Evolutionary conservation across 352 stramenopile genomes (phyloP).

Genomic region (Pythium volutum): DNA sequence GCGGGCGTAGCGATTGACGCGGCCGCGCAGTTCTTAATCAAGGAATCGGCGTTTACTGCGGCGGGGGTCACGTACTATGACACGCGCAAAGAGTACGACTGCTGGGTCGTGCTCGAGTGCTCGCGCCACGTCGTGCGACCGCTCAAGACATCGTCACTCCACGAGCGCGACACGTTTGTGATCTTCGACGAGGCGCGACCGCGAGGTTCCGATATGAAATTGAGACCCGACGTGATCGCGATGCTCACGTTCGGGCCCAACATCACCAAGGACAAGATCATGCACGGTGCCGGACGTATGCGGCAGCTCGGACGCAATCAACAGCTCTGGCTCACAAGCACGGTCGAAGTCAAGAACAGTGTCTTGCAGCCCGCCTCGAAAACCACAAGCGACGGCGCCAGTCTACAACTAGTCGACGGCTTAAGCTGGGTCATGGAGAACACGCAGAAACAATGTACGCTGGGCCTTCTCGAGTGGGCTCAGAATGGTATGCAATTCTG

Average conservation of each 20-base stretch:
- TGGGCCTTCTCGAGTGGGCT: slow-evolving; percentile 76
- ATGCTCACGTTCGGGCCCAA: slow-evolving; percentile 82
- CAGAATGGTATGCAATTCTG: slow-evolving; percentile 69
- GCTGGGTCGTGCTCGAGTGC: slow-evolving; percentile 83
- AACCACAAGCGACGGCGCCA: not conserved
- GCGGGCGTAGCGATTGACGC: slow-evolving; percentile 54
- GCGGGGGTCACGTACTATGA: slow-evolving; percentile 84
- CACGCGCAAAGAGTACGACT: slow-evolving; percentile 38
- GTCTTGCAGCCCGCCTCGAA: slow-evolving; percentile 17
- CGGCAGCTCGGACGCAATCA: slow-evolving; percentile 74
- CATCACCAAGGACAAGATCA: slow-evolving; percentile 91
- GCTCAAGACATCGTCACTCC: slow-evolving; percentile 63
- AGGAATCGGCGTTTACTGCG: slow-evolving; percentile 20
- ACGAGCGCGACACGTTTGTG: slow-evolving; percentile 84
- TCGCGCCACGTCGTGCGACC: slow-evolving; percentile 33
- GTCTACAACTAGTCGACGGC: slow-evolving; percentile 16
- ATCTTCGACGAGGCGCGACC: slow-evolving; percentile 90
- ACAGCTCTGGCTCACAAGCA: slow-evolving; percentile 58
- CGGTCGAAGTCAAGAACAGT: slow-evolving; percentile 62
- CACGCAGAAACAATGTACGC: slow-evolving; percentile 57
- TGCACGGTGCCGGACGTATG: slow-evolving; percentile 89
- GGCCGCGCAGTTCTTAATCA: slow-evolving; percentile 49
- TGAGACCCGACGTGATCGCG: slow-evolving; percentile 55
- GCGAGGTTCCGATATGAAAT: slow-evolving; percentile 87
- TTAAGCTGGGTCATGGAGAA: slow-evolving; percentile 88